Evolutionary conservation across 108 stramenopile species (phyloP), one percentile per base, ranked within the genome.

Genomic region (Cyclostephanos invisitatus): DNA sequence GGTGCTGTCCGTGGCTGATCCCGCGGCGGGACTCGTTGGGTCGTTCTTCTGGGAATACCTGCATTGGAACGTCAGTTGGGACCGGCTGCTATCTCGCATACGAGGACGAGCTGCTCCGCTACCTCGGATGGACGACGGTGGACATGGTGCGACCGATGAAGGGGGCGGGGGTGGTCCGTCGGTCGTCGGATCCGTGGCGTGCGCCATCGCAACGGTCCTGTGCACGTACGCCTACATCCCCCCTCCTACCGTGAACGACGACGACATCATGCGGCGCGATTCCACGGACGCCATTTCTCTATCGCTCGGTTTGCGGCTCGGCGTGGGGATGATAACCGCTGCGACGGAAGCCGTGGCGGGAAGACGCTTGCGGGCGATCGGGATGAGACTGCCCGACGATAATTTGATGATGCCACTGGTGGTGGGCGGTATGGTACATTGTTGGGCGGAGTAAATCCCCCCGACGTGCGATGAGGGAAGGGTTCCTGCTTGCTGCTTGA

Each of bases 161-260:
- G 14, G 2, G 12, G 61, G 17, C 1, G 62, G 44, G 14, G 72
- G 78, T 6, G 72, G 78, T 6, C 70, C 78, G 7, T 62, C 71
- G 22, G 50, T 79, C 22, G 78, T 53, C 35, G 78, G 78, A 7
- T 79, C 72, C n/a, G 14, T 73, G 17, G 78, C 70, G 14, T 79
- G 70, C 49, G 78, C 44, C 15, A 2, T 68, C 35, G 38, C 47
- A 12, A 68, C 78, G 11, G 29, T 72, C n/a, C 35, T 73, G 2
- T 79, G 78, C 46, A 79, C 78, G 5, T 79, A 63, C 38, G 53
- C 63, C 5, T 79, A 79, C 62, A 71, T 79, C 68, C 71, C 78
- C 24, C 44, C 71, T 24, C 44, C 68, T 11, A 32, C 14, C 20
- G 28, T 5, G 21, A 37, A 2, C 0, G 15, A 42, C 17, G 15